A percentile compares a stretch with the other conserved stretches of the same genome.
phyloP scores from a whole-genome alignment of 768 basidiomycete genomes.

The Hemileccinum rubropunctum region DNA sequence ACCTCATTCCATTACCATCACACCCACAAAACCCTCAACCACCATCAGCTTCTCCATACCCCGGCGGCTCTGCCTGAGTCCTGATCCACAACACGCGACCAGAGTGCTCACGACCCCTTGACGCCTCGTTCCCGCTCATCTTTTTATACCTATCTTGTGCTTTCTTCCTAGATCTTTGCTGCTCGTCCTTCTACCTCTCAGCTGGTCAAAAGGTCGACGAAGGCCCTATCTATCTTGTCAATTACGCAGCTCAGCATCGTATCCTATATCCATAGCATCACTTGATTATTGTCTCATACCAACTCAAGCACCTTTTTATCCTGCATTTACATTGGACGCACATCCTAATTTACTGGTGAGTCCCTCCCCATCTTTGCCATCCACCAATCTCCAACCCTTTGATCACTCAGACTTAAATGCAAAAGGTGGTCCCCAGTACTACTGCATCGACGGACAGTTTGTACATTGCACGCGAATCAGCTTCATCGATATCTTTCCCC shows the following conservation, averaged over 20 bases:
- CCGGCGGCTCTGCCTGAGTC: conserved; percentile 26
- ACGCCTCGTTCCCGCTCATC: conserved; percentile 41
- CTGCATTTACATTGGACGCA: conserved; percentile 43
- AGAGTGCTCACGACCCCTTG: conserved; percentile 55
- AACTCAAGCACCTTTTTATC: conserved; percentile 44
- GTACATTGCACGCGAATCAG: conserved; percentile 38
- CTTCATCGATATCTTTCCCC: conserved; percentile 29
- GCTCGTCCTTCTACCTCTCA: conserved; percentile 34
- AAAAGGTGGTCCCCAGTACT: conserved; percentile 62
- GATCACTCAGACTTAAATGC: conserved; percentile 57
- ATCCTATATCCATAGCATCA: conserved; percentile 41
- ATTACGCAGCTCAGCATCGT: conserved; percentile 39
- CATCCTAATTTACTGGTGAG: conserved; percentile 49
- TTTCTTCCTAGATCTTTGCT: conserved; percentile 38
- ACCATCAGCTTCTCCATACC: conserved; percentile 30
- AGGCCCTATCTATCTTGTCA: conserved; percentile 38
- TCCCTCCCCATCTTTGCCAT: conserved; percentile 14
- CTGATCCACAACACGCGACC: conserved; percentile 39
- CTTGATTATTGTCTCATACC: conserved; percentile 50
- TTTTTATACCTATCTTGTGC: conserved; percentile 58
- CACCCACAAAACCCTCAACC: conserved; percentile 37
- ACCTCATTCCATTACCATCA: conserved; percentile 50
- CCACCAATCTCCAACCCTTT: conserved; percentile 19
- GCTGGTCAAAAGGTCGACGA: conserved; percentile 37
- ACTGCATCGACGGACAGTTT: conserved; percentile 37